Percentiles rank a stretch among this genome's conserved stretches.
These are phyloP conservation scores for Aspergillus japonicus DNA, from an alignment of 2,329 filamentous ascomycete species.

Conservation along the genomic window DNA sequence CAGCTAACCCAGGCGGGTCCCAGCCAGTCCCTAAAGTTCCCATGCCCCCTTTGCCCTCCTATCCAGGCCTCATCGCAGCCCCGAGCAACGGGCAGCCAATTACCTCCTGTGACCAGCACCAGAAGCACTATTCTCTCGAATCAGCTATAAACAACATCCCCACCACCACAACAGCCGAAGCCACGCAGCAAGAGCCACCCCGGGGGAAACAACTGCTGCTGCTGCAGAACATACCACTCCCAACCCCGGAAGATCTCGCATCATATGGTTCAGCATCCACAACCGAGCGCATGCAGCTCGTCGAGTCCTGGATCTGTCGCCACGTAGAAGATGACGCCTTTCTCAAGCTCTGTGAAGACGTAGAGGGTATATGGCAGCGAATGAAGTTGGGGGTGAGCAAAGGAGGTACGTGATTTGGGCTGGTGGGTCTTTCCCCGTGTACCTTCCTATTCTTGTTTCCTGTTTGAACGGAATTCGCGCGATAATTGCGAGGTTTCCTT, in stretches of 20 bases:
- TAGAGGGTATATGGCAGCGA: conserved; percentile 42
- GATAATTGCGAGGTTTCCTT: no score
- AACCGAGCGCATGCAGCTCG: conserved; percentile 30
- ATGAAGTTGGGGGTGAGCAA: conserved; percentile 37
- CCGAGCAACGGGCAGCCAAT: neutral
- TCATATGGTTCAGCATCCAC: conserved; percentile 32
- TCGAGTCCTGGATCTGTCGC: conserved; percentile 44
- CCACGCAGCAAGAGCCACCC: no score
- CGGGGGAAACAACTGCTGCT: neutral
- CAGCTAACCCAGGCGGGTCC: neutral
- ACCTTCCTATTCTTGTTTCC: no score
- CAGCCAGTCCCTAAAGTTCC: neutral
- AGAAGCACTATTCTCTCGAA: neutral
- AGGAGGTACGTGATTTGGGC: neutral
- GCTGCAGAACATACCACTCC: neutral
- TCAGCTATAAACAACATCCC: neutral
- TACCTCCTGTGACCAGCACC: neutral
- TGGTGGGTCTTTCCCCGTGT: no score
- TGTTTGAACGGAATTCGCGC: no score
- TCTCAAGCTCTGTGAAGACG: conserved; percentile 39
- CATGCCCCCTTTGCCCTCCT: neutral
- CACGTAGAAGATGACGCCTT: conserved; percentile 44
- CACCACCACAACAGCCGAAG: neutral
- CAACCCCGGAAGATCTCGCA: conserved; percentile 24
- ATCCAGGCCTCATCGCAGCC: neutral